These are phyloP conservation scores for Xylaria sp. DNA, from an alignment of 2,329 filamentous ascomycete genomes.

Conservation along the genomic window DNA sequence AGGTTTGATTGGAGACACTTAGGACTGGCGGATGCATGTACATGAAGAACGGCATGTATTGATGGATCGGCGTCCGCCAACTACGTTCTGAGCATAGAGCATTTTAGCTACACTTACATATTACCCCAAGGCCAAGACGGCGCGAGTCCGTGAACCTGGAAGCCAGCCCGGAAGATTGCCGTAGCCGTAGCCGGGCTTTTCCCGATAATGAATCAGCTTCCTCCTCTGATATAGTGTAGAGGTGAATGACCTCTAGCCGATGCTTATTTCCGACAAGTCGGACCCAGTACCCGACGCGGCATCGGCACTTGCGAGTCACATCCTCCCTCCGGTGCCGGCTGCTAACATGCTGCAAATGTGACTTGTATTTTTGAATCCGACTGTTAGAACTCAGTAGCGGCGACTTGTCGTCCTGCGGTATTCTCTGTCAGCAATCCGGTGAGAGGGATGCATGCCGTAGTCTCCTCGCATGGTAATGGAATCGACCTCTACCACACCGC, in stretches of 20 bases:
- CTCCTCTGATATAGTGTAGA: not conserved
- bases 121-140: slow-evolving; percentile 12
- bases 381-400: not conserved
- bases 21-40: no score
- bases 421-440: not conserved
- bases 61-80: not conserved
- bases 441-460: not conserved
- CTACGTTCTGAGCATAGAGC: not conserved
- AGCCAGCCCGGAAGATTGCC: slow-evolving; percentile 15
- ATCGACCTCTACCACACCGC: slow-evolving; percentile 4
- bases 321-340: slow-evolving; percentile 43
- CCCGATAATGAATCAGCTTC: slow-evolving; percentile 19
- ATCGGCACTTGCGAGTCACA: slow-evolving; percentile 41
- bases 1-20: not conserved
- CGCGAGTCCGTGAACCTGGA: not conserved
- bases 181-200: slow-evolving; percentile 16
- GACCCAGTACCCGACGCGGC: slow-evolving; percentile 35
- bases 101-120: not conserved
- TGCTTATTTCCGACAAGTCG: slow-evolving; percentile 38
- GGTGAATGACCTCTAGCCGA: slow-evolving; percentile 17
- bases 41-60: not conserved
- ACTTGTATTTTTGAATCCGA: slow-evolving; percentile 1
- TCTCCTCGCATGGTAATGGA: slow-evolving; percentile 7
- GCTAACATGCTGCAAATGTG: slow-evolving; percentile 18
- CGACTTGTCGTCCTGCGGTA: not conserved